Evolutionary conservation across 1,139 yeast species (phyloP).

Genomic region (Geotrichum aggregatum): DNA sequence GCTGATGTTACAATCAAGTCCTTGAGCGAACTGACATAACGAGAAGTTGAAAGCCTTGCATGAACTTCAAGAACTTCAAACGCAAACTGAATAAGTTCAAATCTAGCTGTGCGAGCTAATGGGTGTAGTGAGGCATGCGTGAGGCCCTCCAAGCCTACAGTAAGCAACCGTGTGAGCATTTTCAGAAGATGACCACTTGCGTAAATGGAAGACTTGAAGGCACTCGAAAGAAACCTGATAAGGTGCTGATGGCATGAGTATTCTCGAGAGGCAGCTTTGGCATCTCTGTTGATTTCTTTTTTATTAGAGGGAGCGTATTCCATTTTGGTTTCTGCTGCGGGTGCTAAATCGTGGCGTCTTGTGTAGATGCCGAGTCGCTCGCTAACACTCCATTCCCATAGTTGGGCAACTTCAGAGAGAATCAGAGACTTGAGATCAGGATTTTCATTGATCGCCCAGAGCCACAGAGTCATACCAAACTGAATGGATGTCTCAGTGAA

Average conservation of each 20-base stretch:
- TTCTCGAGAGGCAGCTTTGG: slow-evolving; percentile 47
- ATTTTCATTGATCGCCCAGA: slow-evolving; percentile 70
- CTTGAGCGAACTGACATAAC: slow-evolving; percentile 45
- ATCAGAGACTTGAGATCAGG: slow-evolving; percentile 55
- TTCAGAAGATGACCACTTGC: slow-evolving; percentile 70
- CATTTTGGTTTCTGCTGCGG: slow-evolving; percentile 71
- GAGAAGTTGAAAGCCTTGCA: slow-evolving; percentile 32
- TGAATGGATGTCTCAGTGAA: slow-evolving; percentile 62
- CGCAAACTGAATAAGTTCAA: slow-evolving; percentile 68
- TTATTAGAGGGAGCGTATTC: slow-evolving; percentile 85
- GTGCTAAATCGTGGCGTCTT: slow-evolving; percentile 51
- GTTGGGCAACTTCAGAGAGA: slow-evolving; percentile 60
- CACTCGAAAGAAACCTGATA: slow-evolving; percentile 67
- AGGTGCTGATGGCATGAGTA: slow-evolving; percentile 72
- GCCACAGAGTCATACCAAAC: slow-evolving; percentile 73
- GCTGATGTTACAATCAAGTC: slow-evolving; percentile 60
- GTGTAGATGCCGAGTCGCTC: slow-evolving; percentile 63
- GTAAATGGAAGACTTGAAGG: slow-evolving; percentile 73
- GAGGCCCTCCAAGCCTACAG: slow-evolving; percentile 53
- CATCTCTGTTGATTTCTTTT: slow-evolving; percentile 51
- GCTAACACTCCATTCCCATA: slow-evolving; percentile 66
- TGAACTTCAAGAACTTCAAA: slow-evolving; percentile 61
- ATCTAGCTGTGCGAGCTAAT: slow-evolving; percentile 66
- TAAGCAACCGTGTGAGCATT: slow-evolving; percentile 60
- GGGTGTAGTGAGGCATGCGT: slow-evolving; percentile 73